Evolutionary conservation across 1,139 yeast genomes (phyloP).

Genomic region (Hansenula anomala): DNA sequence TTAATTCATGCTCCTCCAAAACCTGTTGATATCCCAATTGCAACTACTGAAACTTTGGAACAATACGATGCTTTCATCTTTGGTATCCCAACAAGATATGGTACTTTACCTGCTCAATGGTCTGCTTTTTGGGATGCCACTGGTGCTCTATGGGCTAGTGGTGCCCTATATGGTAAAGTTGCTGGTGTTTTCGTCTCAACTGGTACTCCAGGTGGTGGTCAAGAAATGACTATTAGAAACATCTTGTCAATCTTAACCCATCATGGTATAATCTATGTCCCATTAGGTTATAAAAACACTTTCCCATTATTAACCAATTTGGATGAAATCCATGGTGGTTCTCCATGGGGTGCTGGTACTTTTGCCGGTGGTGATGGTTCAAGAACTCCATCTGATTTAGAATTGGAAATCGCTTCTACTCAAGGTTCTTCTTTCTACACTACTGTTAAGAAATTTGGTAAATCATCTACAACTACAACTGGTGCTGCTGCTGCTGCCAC

Average conservation of each 20-base stretch:
- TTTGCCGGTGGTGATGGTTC: slow-evolving; percentile 76
- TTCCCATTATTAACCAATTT: slow-evolving; percentile 54
- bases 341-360: slow-evolving; percentile 87
- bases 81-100: slow-evolving; percentile 82
- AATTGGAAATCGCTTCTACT: slow-evolving; percentile 50
- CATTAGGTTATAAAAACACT: slow-evolving; percentile 67
- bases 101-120: slow-evolving; percentile 78
- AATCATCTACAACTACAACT: neutral
- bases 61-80: slow-evolving; percentile 72
- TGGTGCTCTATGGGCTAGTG: slow-evolving; percentile 77
- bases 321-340: slow-evolving; percentile 71
- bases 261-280: slow-evolving; percentile 75
- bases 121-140: slow-evolving; percentile 77
- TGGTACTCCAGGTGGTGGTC: slow-evolving; percentile 82
- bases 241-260: slow-evolving; percentile 63
- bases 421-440: slow-evolving; percentile 50
- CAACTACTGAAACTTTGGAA: slow-evolving; percentile 50
- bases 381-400: slow-evolving; percentile 61
- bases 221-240: slow-evolving; percentile 63
- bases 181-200: slow-evolving; percentile 76
- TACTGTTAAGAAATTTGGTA: slow-evolving; percentile 7
- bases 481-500: slow-evolving; percentile 2
- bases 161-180: slow-evolving; percentile 68
- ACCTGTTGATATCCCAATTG: slow-evolving; percentile 64
- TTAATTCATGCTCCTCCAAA: slow-evolving; percentile 64